These are phyloP conservation scores for Fraxinus paxiana DNA, from an alignment of 305 asterid genomes.

Conservation along the genomic window DNA sequence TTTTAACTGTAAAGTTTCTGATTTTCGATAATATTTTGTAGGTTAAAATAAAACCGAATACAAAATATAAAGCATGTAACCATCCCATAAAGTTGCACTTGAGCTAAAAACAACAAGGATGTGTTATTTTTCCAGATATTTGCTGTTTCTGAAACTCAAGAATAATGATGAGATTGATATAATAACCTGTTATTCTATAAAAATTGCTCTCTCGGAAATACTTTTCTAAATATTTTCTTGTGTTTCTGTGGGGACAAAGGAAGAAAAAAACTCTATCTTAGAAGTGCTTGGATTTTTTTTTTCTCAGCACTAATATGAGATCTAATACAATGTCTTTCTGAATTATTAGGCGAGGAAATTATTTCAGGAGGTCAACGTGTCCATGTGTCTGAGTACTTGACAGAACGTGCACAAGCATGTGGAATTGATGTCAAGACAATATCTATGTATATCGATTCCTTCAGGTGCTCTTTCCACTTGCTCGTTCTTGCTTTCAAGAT, in stretches of 20 bases:
- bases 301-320: background rate
- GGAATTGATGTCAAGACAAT: constrained; percentile 73
- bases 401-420: constrained; percentile 56
- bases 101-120: background rate
- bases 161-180: background rate
- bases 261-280: background rate
- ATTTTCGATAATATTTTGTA: background rate
- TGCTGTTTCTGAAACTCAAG: background rate
- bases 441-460: constrained; percentile 74
- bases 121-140: background rate
- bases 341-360: constrained; percentile 66
- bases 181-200: background rate
- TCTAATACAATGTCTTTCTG: constrained; percentile 35
- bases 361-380: constrained; percentile 90
- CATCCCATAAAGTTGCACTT: background rate
- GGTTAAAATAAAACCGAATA: background rate
- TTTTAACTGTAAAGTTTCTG: background rate
- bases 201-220: background rate
- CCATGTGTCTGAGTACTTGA: constrained; percentile 59
- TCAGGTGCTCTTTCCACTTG: constrained; percentile 46
- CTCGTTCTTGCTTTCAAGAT: background rate
- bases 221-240: background rate
- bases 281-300: background rate
- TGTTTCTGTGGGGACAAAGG: background rate
- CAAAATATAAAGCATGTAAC: background rate